Conservation (phyloP, 768 basidiomycete species). For the Tylopilus plumbeoviolaceoides region DNA sequence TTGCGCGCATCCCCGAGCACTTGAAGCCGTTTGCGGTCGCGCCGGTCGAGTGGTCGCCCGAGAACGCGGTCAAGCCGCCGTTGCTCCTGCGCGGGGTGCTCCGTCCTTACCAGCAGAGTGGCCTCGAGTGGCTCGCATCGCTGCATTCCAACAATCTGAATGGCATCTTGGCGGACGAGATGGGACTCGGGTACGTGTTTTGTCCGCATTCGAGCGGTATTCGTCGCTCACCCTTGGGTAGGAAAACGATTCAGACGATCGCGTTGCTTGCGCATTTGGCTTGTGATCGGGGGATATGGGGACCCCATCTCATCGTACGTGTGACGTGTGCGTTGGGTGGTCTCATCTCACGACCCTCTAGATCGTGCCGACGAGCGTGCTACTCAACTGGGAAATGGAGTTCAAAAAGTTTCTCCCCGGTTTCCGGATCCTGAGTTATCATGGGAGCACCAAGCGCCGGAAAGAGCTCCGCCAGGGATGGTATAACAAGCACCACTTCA, state of each 20-base stretch:
- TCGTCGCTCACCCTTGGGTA: constrained; percentile 29
- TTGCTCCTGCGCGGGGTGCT: constrained; percentile 81
- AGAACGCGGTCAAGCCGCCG: constrained; percentile 55
- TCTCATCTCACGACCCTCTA: constrained; percentile 21
- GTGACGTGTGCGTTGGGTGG: background rate
- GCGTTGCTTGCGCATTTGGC: constrained; percentile 89
- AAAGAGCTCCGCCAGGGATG: constrained; percentile 89
- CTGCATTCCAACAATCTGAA: constrained; percentile 78
- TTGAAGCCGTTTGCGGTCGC: constrained; percentile 69
- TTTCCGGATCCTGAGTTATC: constrained; percentile 83
- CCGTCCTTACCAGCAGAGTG: constrained; percentile 90
- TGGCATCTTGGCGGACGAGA: constrained; percentile 88
- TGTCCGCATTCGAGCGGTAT: background rate
- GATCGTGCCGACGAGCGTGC: constrained; percentile 89
- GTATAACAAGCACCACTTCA: constrained; percentile 86
- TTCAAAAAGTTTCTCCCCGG: constrained; percentile 95
- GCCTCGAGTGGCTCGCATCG: constrained; percentile 91
- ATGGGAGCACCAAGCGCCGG: constrained; percentile 84
- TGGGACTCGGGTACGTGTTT: constrained; percentile 81
- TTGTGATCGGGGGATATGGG: constrained; percentile 87
- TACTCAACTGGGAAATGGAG: constrained; percentile 96
- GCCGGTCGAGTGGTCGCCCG: constrained; percentile 62
- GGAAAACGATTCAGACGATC: constrained; percentile 97
- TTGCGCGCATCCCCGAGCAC: constrained; percentile 46
- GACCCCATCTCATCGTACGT: constrained; percentile 81